A percentile compares a stretch with the other conserved stretches of the same genome.
Conservation (phyloP, 345 rosid genomes). For the Brassica incana region DNA sequence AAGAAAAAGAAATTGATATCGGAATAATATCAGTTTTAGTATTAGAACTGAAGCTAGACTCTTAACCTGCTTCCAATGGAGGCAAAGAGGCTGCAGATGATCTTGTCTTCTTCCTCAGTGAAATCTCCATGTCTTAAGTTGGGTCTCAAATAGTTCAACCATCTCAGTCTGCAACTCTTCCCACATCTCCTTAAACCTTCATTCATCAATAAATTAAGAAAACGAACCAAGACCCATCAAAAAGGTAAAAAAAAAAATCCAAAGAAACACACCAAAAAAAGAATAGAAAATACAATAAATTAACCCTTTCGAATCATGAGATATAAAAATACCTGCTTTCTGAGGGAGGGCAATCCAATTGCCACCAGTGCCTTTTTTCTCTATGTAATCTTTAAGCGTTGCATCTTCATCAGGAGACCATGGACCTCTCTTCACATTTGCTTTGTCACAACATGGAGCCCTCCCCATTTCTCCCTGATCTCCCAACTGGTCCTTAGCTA, state of each 20-base stretch:
- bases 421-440: slow-evolving; percentile 86
- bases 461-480: slow-evolving; percentile 63
- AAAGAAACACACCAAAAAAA: background rate
- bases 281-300: background rate
- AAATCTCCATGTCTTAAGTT: slow-evolving; percentile 91
- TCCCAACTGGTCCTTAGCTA: slow-evolving; percentile 4
- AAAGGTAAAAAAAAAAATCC: background rate
- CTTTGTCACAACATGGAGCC: slow-evolving; percentile 94
- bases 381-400: slow-evolving; percentile 66
- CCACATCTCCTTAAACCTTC: slow-evolving; percentile 85
- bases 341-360: slow-evolving; percentile 87
- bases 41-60: background rate
- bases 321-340: slow-evolving; percentile 57
- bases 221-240: background rate
- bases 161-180: slow-evolving; percentile 87
- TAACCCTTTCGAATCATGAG: background rate
- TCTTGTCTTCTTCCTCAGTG: slow-evolving; percentile 71
- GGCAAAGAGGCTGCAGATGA: slow-evolving; percentile 68
- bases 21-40: background rate
- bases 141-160: slow-evolving; percentile 91
- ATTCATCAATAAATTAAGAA: background rate
- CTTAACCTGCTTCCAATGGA: slow-evolving; percentile 90
- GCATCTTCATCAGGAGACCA: slow-evolving; percentile 99
- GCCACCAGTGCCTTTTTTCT: slow-evolving; percentile 65
- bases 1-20: background rate